These are phyloP conservation scores for Colletotrichum orbiculare DNA, from an alignment of 2,329 filamentous ascomycete genomes.

Conservation along the genomic window DNA sequence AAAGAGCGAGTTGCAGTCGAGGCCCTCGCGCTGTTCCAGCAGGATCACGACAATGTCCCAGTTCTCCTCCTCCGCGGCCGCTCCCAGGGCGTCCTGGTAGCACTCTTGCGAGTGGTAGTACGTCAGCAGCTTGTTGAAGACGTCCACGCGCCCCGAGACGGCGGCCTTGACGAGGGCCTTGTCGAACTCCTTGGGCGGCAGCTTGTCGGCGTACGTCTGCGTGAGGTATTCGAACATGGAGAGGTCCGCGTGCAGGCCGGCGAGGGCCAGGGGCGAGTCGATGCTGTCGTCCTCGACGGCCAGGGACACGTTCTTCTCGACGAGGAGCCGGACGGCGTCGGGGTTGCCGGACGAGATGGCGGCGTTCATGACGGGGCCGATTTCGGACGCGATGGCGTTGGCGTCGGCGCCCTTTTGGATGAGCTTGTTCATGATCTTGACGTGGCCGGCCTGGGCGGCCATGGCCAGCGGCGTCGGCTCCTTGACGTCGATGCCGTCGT, in stretches of 20 bases:
- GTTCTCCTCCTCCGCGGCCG: conserved; percentile 46
- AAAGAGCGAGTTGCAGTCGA: conserved; percentile 51
- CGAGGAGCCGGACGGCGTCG: conserved; percentile 52
- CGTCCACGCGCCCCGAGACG: conserved; percentile 50
- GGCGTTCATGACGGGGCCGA: conserved; percentile 51
- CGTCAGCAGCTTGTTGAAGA: conserved; percentile 51
- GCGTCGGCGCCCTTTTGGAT: conserved; percentile 50
- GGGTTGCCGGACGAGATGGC: conserved; percentile 55
- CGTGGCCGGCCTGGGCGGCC: conserved; percentile 51
- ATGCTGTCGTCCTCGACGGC: conserved; percentile 44
- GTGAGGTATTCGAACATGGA: conserved; percentile 55
- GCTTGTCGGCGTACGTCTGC: conserved; percentile 50
- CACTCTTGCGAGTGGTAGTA: conserved; percentile 46
- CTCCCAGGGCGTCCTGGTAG: conserved; percentile 48
- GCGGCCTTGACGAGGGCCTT: conserved; percentile 53
- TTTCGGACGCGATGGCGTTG: conserved; percentile 45
- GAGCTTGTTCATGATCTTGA: conserved; percentile 53
- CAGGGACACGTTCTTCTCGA: conserved; percentile 50
- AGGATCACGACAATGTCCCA: conserved; percentile 52
- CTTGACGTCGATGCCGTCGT: conserved; percentile 47
- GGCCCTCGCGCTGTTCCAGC: conserved; percentile 44
- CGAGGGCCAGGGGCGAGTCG: conserved; percentile 49
- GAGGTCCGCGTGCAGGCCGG: conserved; percentile 50
- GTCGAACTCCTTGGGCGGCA: conserved; percentile 52
- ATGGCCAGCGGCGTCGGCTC: conserved; percentile 51